phyloP scores from a whole-genome alignment of 441 rosid species.

The Pelargonium australe region DNA sequence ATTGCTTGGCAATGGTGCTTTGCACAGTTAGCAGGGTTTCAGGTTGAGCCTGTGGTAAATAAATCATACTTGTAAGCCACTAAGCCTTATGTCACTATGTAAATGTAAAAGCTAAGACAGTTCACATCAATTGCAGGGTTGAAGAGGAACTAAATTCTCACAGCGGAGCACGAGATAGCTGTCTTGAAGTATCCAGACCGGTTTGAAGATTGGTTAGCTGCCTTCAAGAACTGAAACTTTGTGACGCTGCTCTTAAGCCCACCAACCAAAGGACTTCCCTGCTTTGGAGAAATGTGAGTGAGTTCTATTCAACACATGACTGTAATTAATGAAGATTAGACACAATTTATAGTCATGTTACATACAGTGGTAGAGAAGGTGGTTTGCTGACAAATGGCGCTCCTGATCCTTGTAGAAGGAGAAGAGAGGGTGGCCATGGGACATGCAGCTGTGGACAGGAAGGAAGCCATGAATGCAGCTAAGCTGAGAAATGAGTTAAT shows the following conservation, averaged over 20 bases:
- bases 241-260: conserved; percentile 28
- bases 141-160: conserved; percentile 21
- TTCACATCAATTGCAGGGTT: background rate
- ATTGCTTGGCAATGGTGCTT: conserved; percentile 55
- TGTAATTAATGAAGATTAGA: no score
- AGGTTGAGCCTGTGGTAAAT: conserved; percentile 30
- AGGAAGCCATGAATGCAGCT: conserved; percentile 30
- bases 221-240: conserved; percentile 25
- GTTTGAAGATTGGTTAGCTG: conserved; percentile 20
- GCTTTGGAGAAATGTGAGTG: conserved; percentile 18
- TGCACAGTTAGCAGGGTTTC: conserved; percentile 53
- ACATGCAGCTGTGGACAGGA: conserved; percentile 27
- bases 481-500: background rate
- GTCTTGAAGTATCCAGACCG: conserved; percentile 30
- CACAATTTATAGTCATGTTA: background rate
- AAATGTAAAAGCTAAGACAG: background rate
- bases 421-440: conserved; percentile 24
- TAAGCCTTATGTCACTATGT: background rate
- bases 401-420: conserved; percentile 15
- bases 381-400: conserved; percentile 17
- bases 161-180: conserved; percentile 40
- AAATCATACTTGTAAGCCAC: background rate
- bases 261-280: conserved; percentile 30
- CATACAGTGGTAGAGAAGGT: conserved; percentile 33
- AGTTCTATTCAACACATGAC: background rate